These are phyloP conservation scores for Leccinum disarticulatum DNA, from an alignment of 768 basidiomycete genomes.

Conservation along the genomic window DNA sequence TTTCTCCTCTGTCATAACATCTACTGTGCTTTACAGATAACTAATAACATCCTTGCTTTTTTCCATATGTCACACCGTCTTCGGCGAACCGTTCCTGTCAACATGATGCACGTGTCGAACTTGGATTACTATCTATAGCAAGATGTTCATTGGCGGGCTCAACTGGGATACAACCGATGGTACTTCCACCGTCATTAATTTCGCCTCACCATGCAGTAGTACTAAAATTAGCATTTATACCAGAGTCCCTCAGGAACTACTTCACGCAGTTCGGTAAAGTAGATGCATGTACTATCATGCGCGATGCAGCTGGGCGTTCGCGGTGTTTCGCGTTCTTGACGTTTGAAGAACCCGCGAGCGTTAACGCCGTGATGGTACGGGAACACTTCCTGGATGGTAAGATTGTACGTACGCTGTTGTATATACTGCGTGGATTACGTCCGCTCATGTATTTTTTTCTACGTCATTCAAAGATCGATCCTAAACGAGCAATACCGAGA, in stretches of 20 bases:
- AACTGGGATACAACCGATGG: conserved; percentile 99
- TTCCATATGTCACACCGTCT: conserved; percentile 35
- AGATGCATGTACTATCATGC: conserved; percentile 98
- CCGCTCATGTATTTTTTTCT: conserved; percentile 21
- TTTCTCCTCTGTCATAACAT: conserved; percentile 57
- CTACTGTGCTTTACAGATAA: conserved; percentile 67
- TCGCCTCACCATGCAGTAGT: conserved; percentile 41
- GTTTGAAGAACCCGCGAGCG: conserved; percentile 88
- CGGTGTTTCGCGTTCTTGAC: conserved; percentile 98
- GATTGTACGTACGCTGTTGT: conserved; percentile 64
- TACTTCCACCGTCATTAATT: conserved; percentile 49
- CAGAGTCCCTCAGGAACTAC: conserved; percentile 80
- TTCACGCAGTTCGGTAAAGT: conserved; percentile 96
- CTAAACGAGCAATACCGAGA: conserved; percentile 97
- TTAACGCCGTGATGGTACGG: conserved; percentile 93
- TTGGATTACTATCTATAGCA: conserved; percentile 57
- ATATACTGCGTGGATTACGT: conserved; percentile 11
- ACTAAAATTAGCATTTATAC: conserved; percentile 38
- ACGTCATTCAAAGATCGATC: conserved; percentile 76
- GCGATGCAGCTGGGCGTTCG: conserved; percentile 91
- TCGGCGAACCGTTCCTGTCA: conserved; percentile 26
- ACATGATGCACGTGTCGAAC: conserved; percentile 26
- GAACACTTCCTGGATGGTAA: conserved; percentile 97
- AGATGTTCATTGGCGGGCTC: conserved; percentile 99
- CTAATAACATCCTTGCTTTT: conserved; percentile 70